Base-by-base conservation (phyloP, 306 rosid species). In the Quercus wislizeni region DNA sequence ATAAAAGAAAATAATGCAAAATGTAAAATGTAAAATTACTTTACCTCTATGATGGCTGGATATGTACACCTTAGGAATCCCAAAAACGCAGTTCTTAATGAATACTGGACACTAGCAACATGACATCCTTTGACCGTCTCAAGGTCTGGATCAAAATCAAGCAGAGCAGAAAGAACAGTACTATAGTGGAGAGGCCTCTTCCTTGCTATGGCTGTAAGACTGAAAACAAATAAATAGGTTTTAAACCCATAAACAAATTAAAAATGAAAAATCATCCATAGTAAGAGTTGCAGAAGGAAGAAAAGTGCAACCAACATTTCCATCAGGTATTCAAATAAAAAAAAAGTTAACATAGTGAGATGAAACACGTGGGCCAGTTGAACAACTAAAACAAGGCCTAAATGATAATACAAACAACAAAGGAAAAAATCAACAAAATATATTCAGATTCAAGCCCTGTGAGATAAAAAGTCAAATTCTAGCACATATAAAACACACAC, bases 1-100 rank as follows among this genome's bases (percentile, higher is more conserved):
- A 70, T n/a, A 31, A 74, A 75, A 72, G 25, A 58, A 69, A 57
- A 55, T 15, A 5, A 79, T 38, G 74, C 69, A 73, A 74, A 57
- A 67, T 19, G 55, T 7, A 33, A 33, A 10, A 79, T 19, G 55
- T 7, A 76, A 76, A 55, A 19, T 75, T 62, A 71, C 52, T 81
- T 76, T 82, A 95, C 98, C 99, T 95, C 99, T 58, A 93, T 76
- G 67, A 93, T 84, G 74, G 92, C 87, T 43, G 90, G 90, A 83
- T 88, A 83, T 82, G 94, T 83, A 86, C 94, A 91, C 87, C 97
- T 86, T 73, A 95, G 91, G 90, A 95, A 95, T 74, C 97, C 99
- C 90, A 95, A 82, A 81, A 93, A 88, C 5, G 98, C 97, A 80
- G 93, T 90, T 89, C 98, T 91, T 69, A 93, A 74, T 63, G 98